Percentiles rank a stretch among this genome's conserved stretches.
Conservation (phyloP, 495 filamentous ascomycete species). For the Amniculicola lignicola region DNA sequence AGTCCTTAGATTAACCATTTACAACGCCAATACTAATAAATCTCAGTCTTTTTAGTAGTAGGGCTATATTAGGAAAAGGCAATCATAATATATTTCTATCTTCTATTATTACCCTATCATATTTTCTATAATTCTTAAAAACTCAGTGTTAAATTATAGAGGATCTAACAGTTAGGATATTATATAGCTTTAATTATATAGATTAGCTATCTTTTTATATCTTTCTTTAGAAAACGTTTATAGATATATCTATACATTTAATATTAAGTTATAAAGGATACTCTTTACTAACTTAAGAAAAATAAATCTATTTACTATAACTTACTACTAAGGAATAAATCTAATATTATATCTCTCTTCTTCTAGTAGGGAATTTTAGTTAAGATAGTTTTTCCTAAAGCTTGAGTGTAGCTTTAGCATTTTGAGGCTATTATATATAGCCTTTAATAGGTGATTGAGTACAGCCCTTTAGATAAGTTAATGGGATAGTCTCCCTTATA, state of each 20-base stretch:
- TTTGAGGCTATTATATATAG: not conserved
- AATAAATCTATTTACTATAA: not conserved
- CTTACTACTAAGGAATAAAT: not conserved
- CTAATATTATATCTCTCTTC: not conserved
- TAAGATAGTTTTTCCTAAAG: not conserved
- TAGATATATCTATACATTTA: not conserved
- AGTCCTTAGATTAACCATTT: not conserved
- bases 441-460: not conserved
- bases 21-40: not conserved
- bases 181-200: not conserved
- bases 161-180: not conserved
- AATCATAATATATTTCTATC: not conserved
- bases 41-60: not conserved
- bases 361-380: not conserved
- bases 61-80: not conserved
- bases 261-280: not conserved
- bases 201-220: not conserved
- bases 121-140: no score
- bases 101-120: not conserved
- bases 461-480: not conserved
- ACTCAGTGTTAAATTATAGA: not conserved
- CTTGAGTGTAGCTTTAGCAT: not conserved
- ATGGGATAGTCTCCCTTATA: not conserved
- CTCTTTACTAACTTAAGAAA: not conserved
- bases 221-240: not conserved